Conservation (phyloP, 106 monocot species). For the Posidonia australis region DNA sequence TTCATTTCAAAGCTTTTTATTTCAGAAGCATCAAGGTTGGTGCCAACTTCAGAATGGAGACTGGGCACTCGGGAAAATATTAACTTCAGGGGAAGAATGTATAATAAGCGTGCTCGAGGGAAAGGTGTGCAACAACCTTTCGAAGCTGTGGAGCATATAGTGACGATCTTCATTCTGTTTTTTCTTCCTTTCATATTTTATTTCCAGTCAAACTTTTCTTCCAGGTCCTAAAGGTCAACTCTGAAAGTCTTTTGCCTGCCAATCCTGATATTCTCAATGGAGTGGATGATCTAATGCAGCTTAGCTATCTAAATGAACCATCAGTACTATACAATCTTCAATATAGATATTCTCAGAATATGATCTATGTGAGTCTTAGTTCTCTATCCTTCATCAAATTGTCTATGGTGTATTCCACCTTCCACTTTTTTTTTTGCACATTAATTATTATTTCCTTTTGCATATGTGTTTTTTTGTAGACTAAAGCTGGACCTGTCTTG, state of each 20-base stretch:
- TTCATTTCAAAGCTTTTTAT: constrained; percentile 38
- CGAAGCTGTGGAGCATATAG: background rate
- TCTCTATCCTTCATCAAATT: background rate
- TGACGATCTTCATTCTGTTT: background rate
- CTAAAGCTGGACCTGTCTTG: constrained; percentile 95
- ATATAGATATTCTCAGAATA: constrained; percentile 72
- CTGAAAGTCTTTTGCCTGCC: constrained; percentile 62
- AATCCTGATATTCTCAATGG: constrained; percentile 97
- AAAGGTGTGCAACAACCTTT: constrained; percentile 28
- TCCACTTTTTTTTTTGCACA: background rate
- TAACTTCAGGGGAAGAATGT: constrained; percentile 44
- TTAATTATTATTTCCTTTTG: background rate
- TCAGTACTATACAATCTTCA: constrained; percentile 86
- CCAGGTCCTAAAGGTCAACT: constrained; percentile 55
- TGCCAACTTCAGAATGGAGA: constrained; percentile 70
- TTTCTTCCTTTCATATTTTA: background rate
- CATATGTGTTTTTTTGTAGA: constrained; percentile 24
- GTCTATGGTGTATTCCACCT: background rate
- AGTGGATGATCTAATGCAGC: constrained; percentile 93
- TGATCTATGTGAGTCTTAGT: constrained; percentile 74
- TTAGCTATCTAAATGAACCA: constrained; percentile 96
- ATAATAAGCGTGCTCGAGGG: constrained; percentile 51
- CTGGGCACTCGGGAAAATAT: constrained; percentile 66
- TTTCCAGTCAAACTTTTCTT: background rate
- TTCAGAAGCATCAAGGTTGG: constrained; percentile 83